Base-by-base conservation (phyloP, 2,329 filamentous ascomycete species). In the Pezicula rhizophila region DNA sequence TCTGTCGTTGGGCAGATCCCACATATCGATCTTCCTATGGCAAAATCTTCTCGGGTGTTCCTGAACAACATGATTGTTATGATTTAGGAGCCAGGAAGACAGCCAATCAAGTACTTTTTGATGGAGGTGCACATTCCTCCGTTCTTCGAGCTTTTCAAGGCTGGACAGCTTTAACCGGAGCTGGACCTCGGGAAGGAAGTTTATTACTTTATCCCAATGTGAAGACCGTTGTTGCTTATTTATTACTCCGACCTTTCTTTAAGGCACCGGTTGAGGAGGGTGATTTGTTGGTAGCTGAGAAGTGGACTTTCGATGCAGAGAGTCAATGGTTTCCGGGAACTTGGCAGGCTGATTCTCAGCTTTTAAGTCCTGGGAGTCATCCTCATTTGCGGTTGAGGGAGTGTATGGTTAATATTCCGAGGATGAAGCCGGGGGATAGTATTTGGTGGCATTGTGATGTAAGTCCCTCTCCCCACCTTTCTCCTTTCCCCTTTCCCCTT, bases 181-280 rank as follows among this genome's bases (percentile, higher is more conserved):
- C 66, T 2, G 64, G 56, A 2, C 54, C 63, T 2, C 52, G 58
- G 6, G 65, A 70, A 50, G 70, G 70, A 10, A 68, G 63, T 2
- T 51, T 73, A 25, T 56, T 71, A 51, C 47, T 73, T 5, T 70
- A 68, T 46, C 70, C 70, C 1, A 65, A 70, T 48, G 58, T 71
- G 17, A 58, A 59, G 8, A 58, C 55, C 3, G 61, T 60, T 12
- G 64, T 71, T 11, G 65, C 68, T 2, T 73, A 72, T 48, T 49
- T 71, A 40, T 53, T 73, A 8, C 60, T 73, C n/a, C 60, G 69
- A 10, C 69, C 69, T 1, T 71, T 73, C 50, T 72, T 73, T 59
- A 50, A 46, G 17, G 62, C 66, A 1, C 69, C 68, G 0, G 41
- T 49, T 8, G 52, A 62, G 20, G 46, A 49, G 31, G 44, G 48